Base-by-base conservation (phyloP, 2,329 filamentous ascomycete species). In the Xylariaceae sp. region DNA sequence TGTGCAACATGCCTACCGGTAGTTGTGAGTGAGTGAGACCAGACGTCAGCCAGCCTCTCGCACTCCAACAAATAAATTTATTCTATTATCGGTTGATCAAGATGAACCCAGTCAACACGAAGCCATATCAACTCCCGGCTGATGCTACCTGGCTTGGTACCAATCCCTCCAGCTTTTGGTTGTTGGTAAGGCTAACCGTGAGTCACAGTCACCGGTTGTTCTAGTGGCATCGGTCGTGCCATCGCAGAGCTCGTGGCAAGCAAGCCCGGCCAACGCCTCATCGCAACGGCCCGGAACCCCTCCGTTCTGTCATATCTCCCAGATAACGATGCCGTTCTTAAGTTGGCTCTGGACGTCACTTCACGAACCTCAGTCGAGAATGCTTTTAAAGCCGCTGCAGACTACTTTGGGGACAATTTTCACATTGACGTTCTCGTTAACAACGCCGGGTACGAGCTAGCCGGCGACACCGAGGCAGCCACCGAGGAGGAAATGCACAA, bases 21-120 rank as follows among this genome's bases (percentile, higher is more conserved):
- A n/a, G n/a, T n/a, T n/a, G n/a, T n/a, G n/a, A n/a, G n/a, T n/a
- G n/a, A n/a, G n/a, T n/a, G n/a, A n/a, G n/a, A n/a, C n/a, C n/a
- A n/a, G n/a, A n/a, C n/a, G n/a, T n/a, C n/a, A n/a, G n/a, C 21
- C 32, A 37, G 29, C 30, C 13, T 10, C 7, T 34, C 32, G 15
- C 37, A 32, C 21, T 5, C n/a, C n/a, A 47, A 12, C 18, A 22
- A 21, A 3, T 15, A 36, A 47, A 2, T 21, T 39, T n/a, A 13
- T 34, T 3, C 13, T 15, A 13, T 2, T 19, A 29, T 39, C 22
- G 6, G 18, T 16, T 26, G 21, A 26, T 30, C 34, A 40, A 40
- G 12, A 59, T 59, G 56, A 57, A 57, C 15, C 54, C 54, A 36
- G 54, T 54, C 16, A 59, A 59, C 39, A 54, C 56, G 1, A 56